Base-by-base conservation (phyloP, 1,139 yeast genomes). In the Geotrichum aggregatum region DNA sequence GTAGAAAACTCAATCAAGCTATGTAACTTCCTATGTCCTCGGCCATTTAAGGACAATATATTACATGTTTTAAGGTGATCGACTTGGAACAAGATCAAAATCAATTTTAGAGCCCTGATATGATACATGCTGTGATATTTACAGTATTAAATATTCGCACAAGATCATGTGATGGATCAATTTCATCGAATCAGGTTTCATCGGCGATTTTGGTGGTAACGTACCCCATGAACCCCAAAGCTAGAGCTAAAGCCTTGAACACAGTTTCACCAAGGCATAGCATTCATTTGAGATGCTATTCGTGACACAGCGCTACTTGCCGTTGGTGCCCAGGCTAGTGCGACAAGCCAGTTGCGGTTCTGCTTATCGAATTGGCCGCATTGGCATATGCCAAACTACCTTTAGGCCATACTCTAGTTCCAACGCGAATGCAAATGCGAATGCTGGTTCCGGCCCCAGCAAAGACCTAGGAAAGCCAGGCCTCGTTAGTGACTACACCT, bases 301-400 rank as follows among this genome's bases (percentile, higher is more conserved):
- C n/a, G 11, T 31, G 2, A 43, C 39, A 33, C 28, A 31, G 39
- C 21, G 22, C n/a, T 43, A 31, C 39, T 43, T 39, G 14, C 39
- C 47, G 8, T 13, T 43, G 22, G 19, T 21, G 10, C 19, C 31
- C 2, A 39, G 19, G 28, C 14, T 41, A n/a, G 45, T 21, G 18
- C 45, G 35, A 34, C 33, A 28, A 8, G 28, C 28, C 8, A 24
- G 28, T 24, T 8, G 28, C 28, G 28, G 28, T 13, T n/a, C 43
- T 10, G n/a, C 18, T 14, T 30, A 24, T 24, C 28, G 8, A 8
- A 5, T 24, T 24, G 28, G 28, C 28, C 5, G 8, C 5, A 24
- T 24, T 24, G 28, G 28, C 28, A 5, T 24, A 5, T 24, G 22
- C 18, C 45, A 13, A 10, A 13, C 33, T 6, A 21, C 30, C 2